Evolutionary conservation across 2,329 filamentous ascomycete species (phyloP).

Genomic region (Fusarium siculi): DNA sequence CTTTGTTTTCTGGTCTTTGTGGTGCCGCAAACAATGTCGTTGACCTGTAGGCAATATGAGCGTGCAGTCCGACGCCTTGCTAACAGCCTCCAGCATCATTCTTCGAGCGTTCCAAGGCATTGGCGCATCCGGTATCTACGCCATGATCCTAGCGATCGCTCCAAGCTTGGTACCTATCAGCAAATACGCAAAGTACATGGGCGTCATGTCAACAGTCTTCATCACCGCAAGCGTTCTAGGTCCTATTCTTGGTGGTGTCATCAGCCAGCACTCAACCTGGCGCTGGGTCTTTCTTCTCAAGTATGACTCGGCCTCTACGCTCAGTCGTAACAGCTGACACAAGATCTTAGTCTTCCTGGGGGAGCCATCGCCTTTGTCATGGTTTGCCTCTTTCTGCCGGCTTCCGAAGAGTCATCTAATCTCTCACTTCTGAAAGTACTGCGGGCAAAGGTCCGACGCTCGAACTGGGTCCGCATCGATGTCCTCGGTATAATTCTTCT

Average conservation of each 20-base stretch:
- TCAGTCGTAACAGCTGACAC: neutral
- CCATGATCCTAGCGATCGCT: slow-evolving; percentile 6
- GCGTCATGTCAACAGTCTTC: slow-evolving; percentile 8
- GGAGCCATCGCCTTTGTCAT: neutral
- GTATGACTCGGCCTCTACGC: neutral
- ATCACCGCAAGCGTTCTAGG: slow-evolving; percentile 7
- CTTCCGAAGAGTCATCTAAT: slow-evolving; percentile 1
- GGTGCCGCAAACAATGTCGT: slow-evolving; percentile 1
- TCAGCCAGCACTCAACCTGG: slow-evolving; percentile 14
- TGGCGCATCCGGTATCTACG: slow-evolving; percentile 3
- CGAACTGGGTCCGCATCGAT: slow-evolving; percentile 1
- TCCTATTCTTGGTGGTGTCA: neutral
- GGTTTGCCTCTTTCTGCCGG: neutral
- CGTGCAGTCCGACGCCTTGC: fast-evolving
- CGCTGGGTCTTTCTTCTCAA: slow-evolving; percentile 17
- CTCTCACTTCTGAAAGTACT: neutral
- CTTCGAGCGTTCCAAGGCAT: slow-evolving; percentile 3
- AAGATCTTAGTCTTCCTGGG: neutral
- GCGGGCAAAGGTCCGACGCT: neutral
- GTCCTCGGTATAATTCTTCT: neutral
- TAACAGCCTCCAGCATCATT: neutral
- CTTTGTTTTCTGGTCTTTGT: slow-evolving; percentile 5
- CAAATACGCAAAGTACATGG: slow-evolving; percentile 12
- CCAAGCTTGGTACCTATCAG: neutral
- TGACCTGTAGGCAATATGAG: neutral